Percentiles rank a stretch among this genome's conserved stretches.
Conservation (phyloP, 2,329 filamentous ascomycete species). For the Decorospora gaudefroyi region DNA sequence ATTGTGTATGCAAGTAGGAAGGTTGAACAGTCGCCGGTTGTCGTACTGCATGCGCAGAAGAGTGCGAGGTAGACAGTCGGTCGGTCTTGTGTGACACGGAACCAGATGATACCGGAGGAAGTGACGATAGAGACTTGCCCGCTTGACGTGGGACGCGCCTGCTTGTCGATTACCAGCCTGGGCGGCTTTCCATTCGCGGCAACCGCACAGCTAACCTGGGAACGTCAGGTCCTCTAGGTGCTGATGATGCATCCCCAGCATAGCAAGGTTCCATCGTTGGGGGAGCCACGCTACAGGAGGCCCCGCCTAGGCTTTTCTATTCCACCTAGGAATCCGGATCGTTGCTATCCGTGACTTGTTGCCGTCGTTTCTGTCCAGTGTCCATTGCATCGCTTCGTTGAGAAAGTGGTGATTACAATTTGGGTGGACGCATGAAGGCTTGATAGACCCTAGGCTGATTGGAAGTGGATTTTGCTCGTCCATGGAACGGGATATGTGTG, state of each 20-base stretch:
- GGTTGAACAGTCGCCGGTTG: constrained; percentile 13
- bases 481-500: background rate
- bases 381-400: no score
- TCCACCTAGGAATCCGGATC: background rate
- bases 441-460: background rate
- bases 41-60: constrained; percentile 35
- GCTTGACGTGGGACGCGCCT: background rate
- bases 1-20: no score
- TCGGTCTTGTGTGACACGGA: constrained; percentile 33
- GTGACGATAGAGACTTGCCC: background rate
- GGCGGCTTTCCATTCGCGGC: no score
- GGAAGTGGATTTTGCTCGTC: background rate
- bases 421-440: background rate
- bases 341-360: background rate
- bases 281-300: no score
- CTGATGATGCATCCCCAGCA: no score
- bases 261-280: no score
- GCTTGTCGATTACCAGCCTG: no score
- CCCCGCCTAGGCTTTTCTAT: no score
- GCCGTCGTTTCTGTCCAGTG: no score
- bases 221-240: no score
- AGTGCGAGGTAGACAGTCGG: constrained; percentile 17
- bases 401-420: background rate
- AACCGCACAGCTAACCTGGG: no score
- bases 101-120: background rate